Evolutionary conservation across 768 basidiomycete species (phyloP).

Genomic region (Boletus sp.): DNA sequence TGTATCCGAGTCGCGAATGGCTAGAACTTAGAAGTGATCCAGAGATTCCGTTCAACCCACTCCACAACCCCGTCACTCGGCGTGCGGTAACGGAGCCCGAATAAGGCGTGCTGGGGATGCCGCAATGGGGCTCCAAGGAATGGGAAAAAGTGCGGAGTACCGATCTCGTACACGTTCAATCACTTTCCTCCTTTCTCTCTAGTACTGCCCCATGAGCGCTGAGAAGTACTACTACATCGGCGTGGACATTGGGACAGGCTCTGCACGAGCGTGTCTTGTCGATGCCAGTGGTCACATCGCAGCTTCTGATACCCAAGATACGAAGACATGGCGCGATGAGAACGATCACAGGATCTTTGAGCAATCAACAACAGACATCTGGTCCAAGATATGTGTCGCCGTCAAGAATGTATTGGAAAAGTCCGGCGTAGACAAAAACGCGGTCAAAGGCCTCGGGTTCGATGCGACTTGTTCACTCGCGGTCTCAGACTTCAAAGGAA

Average conservation of each 20-base stretch:
- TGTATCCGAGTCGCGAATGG: neutral
- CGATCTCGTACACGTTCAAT: constrained; percentile 3
- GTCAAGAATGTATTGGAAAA: constrained; percentile 60
- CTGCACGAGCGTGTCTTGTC: constrained; percentile 83
- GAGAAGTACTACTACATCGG: constrained; percentile 59
- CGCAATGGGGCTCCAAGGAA: neutral
- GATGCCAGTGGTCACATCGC: constrained; percentile 62
- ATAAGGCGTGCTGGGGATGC: neutral
- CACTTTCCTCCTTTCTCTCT: neutral
- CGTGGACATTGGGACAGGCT: constrained; percentile 90
- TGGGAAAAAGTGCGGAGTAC: constrained; percentile 10
- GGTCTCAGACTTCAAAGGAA: constrained; percentile 70
- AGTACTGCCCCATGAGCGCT: constrained; percentile 30
- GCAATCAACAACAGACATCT: constrained; percentile 89
- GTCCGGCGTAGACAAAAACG: constrained; percentile 50
- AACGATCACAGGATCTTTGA: constrained; percentile 92
- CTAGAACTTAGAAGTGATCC: neutral
- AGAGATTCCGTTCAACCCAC: neutral
- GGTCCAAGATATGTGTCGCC: constrained; percentile 62
- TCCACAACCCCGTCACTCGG: neutral
- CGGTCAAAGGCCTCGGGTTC: constrained; percentile 86
- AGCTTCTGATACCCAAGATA: constrained; percentile 78
- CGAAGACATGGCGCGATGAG: constrained; percentile 81
- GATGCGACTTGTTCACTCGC: constrained; percentile 97
- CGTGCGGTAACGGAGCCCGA: neutral